phyloP scores from a whole-genome alignment of 805 yeast genomes.

The Candida ascalaphidarum region DNA sequence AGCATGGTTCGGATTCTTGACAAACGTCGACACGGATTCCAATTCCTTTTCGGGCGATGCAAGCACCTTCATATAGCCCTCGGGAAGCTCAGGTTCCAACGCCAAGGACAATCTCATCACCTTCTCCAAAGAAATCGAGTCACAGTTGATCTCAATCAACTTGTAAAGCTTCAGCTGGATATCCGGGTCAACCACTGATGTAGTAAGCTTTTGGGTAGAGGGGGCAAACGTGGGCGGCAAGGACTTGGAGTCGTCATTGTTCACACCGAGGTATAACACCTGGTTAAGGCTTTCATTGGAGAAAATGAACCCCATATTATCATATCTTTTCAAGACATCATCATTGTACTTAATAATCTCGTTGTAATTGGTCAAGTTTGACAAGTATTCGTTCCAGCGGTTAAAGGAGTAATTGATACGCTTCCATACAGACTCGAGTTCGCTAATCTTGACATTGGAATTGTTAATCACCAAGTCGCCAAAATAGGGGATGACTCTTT shows the following conservation, averaged over 20 bases:
- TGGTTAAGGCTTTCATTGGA: constrained; percentile 36
- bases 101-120: constrained; percentile 58
- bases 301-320: constrained; percentile 33
- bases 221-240: constrained; percentile 7
- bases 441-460: constrained; percentile 28
- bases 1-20: constrained; percentile 5
- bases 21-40: neutral
- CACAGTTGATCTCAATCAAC: constrained; percentile 34
- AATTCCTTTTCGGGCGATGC: neutral
- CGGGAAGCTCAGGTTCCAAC: constrained; percentile 53
- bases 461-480: constrained; percentile 69
- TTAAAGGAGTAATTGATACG: constrained; percentile 64
- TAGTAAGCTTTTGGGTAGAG: neutral
- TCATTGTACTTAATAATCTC: constrained; percentile 31
- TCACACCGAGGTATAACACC: constrained; percentile 32
- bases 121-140: constrained; percentile 40
- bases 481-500: constrained; percentile 78
- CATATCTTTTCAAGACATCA: constrained; percentile 30
- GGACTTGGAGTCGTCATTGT: constrained; percentile 17
- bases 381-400: constrained; percentile 74
- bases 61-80: constrained; percentile 21
- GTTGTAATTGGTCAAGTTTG: constrained; percentile 36
- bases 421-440: constrained; percentile 57
- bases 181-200: constrained; percentile 4
- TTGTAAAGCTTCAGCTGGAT: constrained; percentile 34